Evolutionary conservation across 2,329 filamentous ascomycete genomes (phyloP).

Genomic region (Epichloe baconii): DNA sequence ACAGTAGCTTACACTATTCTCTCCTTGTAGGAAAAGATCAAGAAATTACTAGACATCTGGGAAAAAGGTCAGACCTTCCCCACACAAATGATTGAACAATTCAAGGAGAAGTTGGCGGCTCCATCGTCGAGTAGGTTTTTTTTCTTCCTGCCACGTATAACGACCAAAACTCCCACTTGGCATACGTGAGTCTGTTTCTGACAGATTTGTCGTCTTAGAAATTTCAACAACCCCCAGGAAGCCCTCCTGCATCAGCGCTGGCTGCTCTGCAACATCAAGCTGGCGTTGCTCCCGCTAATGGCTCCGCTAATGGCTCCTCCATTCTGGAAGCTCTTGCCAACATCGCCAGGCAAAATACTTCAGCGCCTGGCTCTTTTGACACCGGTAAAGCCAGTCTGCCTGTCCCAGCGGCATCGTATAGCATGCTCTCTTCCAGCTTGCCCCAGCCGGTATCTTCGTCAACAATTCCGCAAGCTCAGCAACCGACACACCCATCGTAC

Average conservation of each 20-base stretch:
- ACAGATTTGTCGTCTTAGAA: slow-evolving; percentile 30
- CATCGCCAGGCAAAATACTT: slow-evolving; percentile 62
- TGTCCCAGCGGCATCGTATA: slow-evolving; percentile 32
- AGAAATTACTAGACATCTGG: slow-evolving; percentile 93
- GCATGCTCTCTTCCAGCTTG: slow-evolving; percentile 20
- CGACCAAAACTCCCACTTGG: not conserved
- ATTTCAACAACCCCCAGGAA: slow-evolving; percentile 59
- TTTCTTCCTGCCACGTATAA: not conserved
- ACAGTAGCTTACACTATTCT: slow-evolving; percentile 27
- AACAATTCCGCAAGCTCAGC: slow-evolving; percentile 15
- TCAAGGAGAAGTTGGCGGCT: slow-evolving; percentile 67
- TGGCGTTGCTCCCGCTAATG: slow-evolving; percentile 29
- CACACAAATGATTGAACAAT: slow-evolving; percentile 59
- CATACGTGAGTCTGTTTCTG: slow-evolving; percentile 1
- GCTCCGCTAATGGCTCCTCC: slow-evolving; percentile 37
- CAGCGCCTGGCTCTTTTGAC: slow-evolving; percentile 19
- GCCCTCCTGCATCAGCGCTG: slow-evolving; percentile 35
- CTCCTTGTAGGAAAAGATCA: slow-evolving; percentile 74
- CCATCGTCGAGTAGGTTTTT: slow-evolving; percentile 51
- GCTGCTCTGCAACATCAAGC: slow-evolving; percentile 25
- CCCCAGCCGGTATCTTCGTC: slow-evolving; percentile 19
- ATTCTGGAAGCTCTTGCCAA: slow-evolving; percentile 71
- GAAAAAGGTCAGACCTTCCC: slow-evolving; percentile 92
- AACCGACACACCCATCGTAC: slow-evolving; percentile 21
- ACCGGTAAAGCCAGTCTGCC: slow-evolving; percentile 25